Evolutionary conservation across 1,284 basidiomycete genomes (phyloP), one percentile per base, ranked within the genome.

Genomic region (Macrocybe sp.): DNA sequence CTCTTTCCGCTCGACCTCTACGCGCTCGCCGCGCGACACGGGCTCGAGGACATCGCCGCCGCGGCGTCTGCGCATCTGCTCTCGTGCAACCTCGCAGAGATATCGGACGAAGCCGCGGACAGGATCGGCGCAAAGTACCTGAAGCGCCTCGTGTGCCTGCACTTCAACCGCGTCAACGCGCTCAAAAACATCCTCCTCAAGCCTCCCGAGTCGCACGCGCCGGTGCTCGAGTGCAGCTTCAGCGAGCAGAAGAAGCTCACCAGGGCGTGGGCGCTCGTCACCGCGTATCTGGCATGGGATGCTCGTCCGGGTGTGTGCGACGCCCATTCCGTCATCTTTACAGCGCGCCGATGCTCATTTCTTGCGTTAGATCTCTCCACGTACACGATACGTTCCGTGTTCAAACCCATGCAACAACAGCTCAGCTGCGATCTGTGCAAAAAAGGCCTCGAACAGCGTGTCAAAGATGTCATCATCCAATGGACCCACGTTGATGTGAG

Each of bases 221-320:
- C 75, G 0, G 76, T 71, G 0, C 56, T 61, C 31, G 48, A 60
- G 3, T 81, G 80, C 49, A 67, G 65, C 47, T 76, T 77, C 46
- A 54, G 58, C 1, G 67, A 76, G 45, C 79, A 81, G 56, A 77
- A 72, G 53, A 69, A 64, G 43, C 49, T 81, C 31, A 70, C 68
- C 2, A 62, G 77, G n/a, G 76, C 75, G 1, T 81, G 80, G 79
- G 76, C 77, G 22, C 56, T 79, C 16, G 77, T 72, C 30, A 68
- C 68, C 7, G 76, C 78, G 1, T 73, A 76, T 56, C 66, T 81
- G 7, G 72, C 72, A 9, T 81, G 79, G 79, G 78, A 79, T 54
- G 69, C 76, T 10, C 61, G 71, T 42, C 75, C 78, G 39, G 79
- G 79, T 80, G 50, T 16, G 16, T 41, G 49, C n/a, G 29, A 1